Conservation (phyloP, 2,329 filamentous ascomycete genomes). For the Calonectria henricotiae region DNA sequence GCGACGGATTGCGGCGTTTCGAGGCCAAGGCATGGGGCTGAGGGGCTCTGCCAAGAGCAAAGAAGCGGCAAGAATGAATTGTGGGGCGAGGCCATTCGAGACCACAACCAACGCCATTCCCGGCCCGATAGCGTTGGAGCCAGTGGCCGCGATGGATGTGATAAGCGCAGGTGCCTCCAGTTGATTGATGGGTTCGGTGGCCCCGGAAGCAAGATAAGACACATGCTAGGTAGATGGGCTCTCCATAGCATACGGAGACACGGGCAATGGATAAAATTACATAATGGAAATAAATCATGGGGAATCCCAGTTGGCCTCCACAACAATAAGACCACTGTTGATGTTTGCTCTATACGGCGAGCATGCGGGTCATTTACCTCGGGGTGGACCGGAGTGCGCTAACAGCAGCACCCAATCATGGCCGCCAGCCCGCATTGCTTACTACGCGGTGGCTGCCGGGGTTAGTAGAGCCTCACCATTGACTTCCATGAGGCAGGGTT, state of each 20-base stretch:
- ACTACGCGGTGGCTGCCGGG: neutral
- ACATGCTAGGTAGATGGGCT: conserved; percentile 4
- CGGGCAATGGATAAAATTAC: conserved; percentile 12
- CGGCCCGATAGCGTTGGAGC: conserved; percentile 15
- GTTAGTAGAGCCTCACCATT: conserved; percentile 3
- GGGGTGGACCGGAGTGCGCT: conserved; percentile 6
- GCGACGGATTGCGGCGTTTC: neutral
- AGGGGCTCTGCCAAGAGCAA: neutral
- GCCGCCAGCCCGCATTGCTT: neutral
- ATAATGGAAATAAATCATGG: conserved; percentile 26
- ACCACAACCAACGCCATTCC: conserved; percentile 9
- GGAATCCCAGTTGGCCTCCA: conserved; percentile 22
- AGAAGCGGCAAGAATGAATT: conserved; percentile 12
- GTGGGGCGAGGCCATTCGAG: conserved; percentile 11
- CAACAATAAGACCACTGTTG: conserved; percentile 20
- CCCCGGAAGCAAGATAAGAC: conserved; percentile 20
- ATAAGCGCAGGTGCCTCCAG: conserved; percentile 4
- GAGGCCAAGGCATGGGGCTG: neutral
- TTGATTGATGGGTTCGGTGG: conserved; percentile 17
- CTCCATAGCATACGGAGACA: conserved; percentile 3
- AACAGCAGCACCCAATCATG: conserved; percentile 1
- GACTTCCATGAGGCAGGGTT: conserved; percentile 1
- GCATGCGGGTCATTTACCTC: neutral
- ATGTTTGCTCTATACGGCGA: conserved; percentile 18
- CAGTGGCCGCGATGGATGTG: neutral